Base-by-base conservation (phyloP, 176 grass and related monocot genomes). In the Ensete ventricosum region DNA sequence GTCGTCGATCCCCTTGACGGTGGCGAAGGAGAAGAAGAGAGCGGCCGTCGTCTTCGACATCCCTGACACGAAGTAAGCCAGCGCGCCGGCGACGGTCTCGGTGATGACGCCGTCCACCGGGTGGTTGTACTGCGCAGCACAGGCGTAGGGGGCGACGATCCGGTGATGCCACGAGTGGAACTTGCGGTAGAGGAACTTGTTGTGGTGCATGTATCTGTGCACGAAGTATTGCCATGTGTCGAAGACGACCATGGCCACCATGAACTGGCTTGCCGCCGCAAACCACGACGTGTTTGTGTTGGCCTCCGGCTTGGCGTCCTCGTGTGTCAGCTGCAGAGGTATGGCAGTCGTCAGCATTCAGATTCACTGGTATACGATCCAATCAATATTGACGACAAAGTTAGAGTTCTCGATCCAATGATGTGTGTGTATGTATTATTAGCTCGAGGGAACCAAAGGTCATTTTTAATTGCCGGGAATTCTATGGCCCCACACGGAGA, bases 161-260 rank as follows among this genome's bases (percentile, higher is more conserved):
- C 83, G 89, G 77, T 91, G 89, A 80, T 91, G 89, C 89, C 89
- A 78, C 80, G 89, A 91, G 77, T 87, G 85, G 82, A 87, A 84
- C 1, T 80, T 85, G 0, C 85, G 85, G 82, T 87, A 91, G 72
- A 87, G 26, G 82, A 62, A 82, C 11, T 29, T 59, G 52, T 68
- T 87, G 20, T 74, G 79, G 88, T 91, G 85, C 88, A 91, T 87
- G 9, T 64, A 77, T 14, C 88, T 54, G 85, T 91, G 85, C 76
- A 75, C 64, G 55, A 87, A 75, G 79, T 91, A 91, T 53, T 91
- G 88, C 88, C 88, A 87, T 10, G 82, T 72, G 79, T 91, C 85
- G 16, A 87, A 60, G 49, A 87, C 88, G 9, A 87, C 6, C 88
- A 91, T 91, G 2, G 85, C 88, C 53, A 87, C 51, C 0, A 17